These are phyloP conservation scores for Cadophora gregata DNA, from an alignment of 2,329 filamentous ascomycete species.

Conservation along the genomic window DNA sequence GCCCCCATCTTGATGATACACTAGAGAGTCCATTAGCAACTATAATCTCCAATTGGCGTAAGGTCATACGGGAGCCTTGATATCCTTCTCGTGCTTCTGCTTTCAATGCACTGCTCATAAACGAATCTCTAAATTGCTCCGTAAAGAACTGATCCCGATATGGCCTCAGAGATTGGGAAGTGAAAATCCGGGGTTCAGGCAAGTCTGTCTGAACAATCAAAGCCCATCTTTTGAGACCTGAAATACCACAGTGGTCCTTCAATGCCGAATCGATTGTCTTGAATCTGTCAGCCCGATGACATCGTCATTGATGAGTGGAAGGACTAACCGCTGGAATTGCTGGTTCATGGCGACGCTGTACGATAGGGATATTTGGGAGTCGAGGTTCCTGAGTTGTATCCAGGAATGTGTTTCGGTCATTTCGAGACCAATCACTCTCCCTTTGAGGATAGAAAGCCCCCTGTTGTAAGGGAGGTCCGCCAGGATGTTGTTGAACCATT, in stretches of 20 bases:
- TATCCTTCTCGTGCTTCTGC: constrained; percentile 2
- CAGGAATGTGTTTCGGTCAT: constrained; percentile 32
- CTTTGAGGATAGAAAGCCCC: constrained; percentile 32
- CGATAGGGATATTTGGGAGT: background rate
- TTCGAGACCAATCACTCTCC: constrained; percentile 30
- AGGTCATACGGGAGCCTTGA: background rate
- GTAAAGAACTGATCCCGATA: constrained; percentile 36
- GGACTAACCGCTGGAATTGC: constrained; percentile 7
- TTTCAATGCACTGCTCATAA: constrained; percentile 4
- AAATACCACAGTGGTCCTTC: constrained; percentile 36
- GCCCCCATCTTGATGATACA: constrained; percentile 31
- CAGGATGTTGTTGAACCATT: constrained; percentile 36
- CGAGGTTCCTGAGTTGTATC: constrained; percentile 32
- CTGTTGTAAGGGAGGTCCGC: constrained; percentile 27
- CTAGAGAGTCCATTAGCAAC: constrained; percentile 25
- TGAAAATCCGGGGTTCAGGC: constrained; percentile 36
- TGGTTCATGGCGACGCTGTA: background rate
- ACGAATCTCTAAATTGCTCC: background rate
- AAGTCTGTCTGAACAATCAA: constrained; percentile 37
- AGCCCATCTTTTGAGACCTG: constrained; percentile 37
- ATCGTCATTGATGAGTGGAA: background rate
- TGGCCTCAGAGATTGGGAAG: constrained; percentile 33
- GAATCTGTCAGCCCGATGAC: constrained; percentile 18
- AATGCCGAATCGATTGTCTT: constrained; percentile 38
- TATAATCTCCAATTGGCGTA: background rate